Evolutionary conservation across 352 stramenopile species (phyloP), one percentile per base, ranked within the genome.

Genomic region (Pythium insidiosum): DNA sequence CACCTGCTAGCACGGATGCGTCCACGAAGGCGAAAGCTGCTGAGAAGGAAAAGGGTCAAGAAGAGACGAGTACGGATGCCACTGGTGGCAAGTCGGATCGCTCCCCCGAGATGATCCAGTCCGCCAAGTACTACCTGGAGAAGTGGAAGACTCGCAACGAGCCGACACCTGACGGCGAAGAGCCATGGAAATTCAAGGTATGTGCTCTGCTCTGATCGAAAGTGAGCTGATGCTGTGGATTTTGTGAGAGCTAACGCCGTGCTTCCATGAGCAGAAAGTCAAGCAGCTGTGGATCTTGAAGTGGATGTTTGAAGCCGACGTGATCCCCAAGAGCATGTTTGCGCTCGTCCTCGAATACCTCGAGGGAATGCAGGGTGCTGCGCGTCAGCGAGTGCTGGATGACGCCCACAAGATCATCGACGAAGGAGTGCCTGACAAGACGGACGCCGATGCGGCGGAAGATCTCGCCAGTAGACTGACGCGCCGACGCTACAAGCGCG

Each of bases 121-220:
- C 80, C 36, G 75, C 73, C 47, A 80, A 77, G 51, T 88, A 87
- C 58, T 91, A 91, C 51, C 53, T 91, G 28, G 67, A 88, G 47
- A 68, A 84, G 38, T 91, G 76, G 75, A 67, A 81, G 50, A 70
- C 58, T 43, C 60, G 70, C 23, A 51, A 75, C n/a, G 63, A 85
- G 26, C 68, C 64, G 6, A 61, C 58, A 36, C 50, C 50, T 3
- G 67, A 83, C 13, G 72, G 68, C 18, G 70, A 86, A 40, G 47
- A 82, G 34, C 61, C 61, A 1, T 91, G 79, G 79, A 88, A 88
- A 37, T 91, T 91, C 47, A 88, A 91, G 68, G 76, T 86, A 33
- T 7, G 49, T 37, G 21, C n/a, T 19, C 10, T 6, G 15, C 15
- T 24, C 18, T 36, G 22, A 22, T 1, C 35, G 6, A 30, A 22